phyloP scores from a whole-genome alignment of 2,329 filamentous ascomycete species.

The Paecilomyces niveus region DNA sequence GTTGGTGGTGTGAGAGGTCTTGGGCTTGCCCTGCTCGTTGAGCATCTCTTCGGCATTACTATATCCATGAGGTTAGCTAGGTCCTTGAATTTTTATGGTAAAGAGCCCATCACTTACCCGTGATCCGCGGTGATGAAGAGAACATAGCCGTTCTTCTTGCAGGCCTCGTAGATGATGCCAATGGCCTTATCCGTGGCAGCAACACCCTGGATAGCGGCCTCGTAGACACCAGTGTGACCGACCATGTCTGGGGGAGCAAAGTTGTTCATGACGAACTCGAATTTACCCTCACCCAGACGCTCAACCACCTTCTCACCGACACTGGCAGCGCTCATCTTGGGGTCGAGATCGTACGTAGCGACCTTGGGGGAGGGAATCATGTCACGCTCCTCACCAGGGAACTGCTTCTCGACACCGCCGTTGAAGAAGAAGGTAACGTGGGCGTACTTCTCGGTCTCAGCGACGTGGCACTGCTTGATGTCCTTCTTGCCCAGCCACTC shows the following conservation, averaged over 20 bases:
- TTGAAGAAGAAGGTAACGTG: conserved; percentile 99
- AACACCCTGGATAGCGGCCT: conserved; percentile 80
- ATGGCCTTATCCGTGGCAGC: conserved; percentile 90
- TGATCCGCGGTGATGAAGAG: conserved; percentile 96
- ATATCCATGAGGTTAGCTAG: neutral
- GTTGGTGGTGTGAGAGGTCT: conserved; percentile 97
- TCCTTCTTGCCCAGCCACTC: conserved; percentile 90
- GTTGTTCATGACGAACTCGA: conserved; percentile 99
- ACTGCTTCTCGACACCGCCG: conserved; percentile 94
- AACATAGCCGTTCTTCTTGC: conserved; percentile 86
- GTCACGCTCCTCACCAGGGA: conserved; percentile 83
- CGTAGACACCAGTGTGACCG: conserved; percentile 94
- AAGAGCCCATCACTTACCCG: conserved; percentile 48
- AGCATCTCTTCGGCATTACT: conserved; percentile 98
- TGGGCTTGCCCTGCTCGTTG: conserved; percentile 88
- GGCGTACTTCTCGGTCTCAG: conserved; percentile 98
- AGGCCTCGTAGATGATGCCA: conserved; percentile 82
- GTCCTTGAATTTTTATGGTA: neutral
- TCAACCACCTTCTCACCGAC: conserved; percentile 88
- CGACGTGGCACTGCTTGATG: conserved; percentile 89
- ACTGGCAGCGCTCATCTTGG: conserved; percentile 88
- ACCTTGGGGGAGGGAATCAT: conserved; percentile 94
- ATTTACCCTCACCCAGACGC: conserved; percentile 75
- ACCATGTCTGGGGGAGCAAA: conserved; percentile 99
- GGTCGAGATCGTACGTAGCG: conserved; percentile 87